Evolutionary conservation across 2,329 filamentous ascomycete genomes (phyloP), one percentile per base, ranked within the genome.

Genomic region (Nigrograna mackinnonii): DNA sequence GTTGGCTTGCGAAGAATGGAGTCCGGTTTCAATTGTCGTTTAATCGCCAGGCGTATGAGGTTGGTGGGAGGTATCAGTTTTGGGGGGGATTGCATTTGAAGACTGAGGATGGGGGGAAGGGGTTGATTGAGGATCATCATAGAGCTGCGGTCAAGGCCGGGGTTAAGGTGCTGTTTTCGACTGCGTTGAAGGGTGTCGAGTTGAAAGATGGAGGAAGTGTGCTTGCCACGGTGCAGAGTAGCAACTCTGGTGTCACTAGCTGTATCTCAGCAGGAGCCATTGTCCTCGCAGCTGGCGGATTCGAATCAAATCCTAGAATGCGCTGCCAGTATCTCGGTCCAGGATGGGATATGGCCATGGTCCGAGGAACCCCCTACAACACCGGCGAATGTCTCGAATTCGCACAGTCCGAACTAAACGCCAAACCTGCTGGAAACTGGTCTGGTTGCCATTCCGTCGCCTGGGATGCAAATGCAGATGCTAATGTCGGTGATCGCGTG

Each of bases 1-100:
- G 81, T 54, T 28, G 24, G 24, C n/a, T 28, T 9, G 24, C 24
- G 24, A 28, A 28, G 24, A 28, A 28, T 9, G 24, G 24, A 9
- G n/a, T 28, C 24, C 24, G 24, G n/a, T 28, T 28, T n/a, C 24
- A 28, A n/a, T n/a, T 28, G 9, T 28, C 24, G 9, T 28, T 28
- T n/a, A 28, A 28, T 28, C 24, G 24, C 24, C 24, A 28, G n/a
- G 24, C 24, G 24, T 28, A 28, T n/a, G n/a, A 28, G n/a, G 24
- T 28, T 9, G n/a, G n/a, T n/a, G 24, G 24, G 24, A 9, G 24
- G 9, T 28, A 28, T n/a, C 9, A 9, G n/a, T 87, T 87, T 58
- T 87, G 83, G 83, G 84, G 84, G 9, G 84, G 84, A 0, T 64
- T 87, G 57, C 73, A 71, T n/a, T 63, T 86, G 22, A 82, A 77